Evolutionary conservation across 176 grass and related monocot genomes (phyloP).

Genomic region (Cenchrus purpureus): DNA sequence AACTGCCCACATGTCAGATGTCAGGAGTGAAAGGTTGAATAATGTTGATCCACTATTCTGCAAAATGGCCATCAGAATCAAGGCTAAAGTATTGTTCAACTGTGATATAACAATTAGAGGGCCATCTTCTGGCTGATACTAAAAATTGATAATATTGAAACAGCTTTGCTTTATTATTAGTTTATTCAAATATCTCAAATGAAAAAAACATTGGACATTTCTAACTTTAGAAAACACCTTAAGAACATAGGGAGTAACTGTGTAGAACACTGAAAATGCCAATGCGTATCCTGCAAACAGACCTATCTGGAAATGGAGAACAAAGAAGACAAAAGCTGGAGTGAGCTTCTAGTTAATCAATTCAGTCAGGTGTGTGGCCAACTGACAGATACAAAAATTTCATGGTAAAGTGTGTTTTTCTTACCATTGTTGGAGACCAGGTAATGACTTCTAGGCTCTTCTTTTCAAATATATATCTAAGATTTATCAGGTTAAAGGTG

Average conservation of each 20-base stretch:
- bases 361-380: background rate
- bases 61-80: background rate
- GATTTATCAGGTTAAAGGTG: constrained; percentile 28
- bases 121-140: background rate
- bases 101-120: constrained; percentile 11
- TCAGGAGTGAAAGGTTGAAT: constrained; percentile 66
- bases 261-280: constrained; percentile 49
- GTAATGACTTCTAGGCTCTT: constrained; percentile 46
- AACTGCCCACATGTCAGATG: constrained; percentile 70
- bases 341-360: constrained; percentile 1
- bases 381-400: background rate
- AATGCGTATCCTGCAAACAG: constrained; percentile 48
- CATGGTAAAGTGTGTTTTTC: background rate
- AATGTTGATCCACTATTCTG: constrained; percentile 66
- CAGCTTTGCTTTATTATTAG: background rate
- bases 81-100: background rate
- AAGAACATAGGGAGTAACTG: constrained; percentile 46
- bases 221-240: constrained; percentile 34
- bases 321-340: background rate
- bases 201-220: background rate
- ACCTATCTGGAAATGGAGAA: constrained; percentile 34
- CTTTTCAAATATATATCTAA: constrained; percentile 60
- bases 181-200: constrained; percentile 30
- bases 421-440: constrained; percentile 63
- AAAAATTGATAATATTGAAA: background rate